Percentiles rank a stretch among this genome's conserved stretches.
These are phyloP conservation scores for Ceratocystis eucalypticola DNA, from an alignment of 2,329 filamentous ascomycete genomes.

Conservation along the genomic window DNA sequence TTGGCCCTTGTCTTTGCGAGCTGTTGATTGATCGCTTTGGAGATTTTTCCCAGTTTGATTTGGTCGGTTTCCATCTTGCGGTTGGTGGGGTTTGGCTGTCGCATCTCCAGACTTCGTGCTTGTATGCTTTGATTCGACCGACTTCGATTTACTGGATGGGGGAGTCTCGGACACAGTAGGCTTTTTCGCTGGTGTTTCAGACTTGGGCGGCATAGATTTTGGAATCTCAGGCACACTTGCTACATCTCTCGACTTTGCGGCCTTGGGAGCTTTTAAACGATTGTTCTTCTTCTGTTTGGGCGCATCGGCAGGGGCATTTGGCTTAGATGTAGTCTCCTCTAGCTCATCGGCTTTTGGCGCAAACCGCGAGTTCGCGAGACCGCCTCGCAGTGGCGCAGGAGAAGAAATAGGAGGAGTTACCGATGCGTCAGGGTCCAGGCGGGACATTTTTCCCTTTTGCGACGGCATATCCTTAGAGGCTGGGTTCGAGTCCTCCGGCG, in stretches of 20 bases:
- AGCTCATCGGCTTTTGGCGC: constrained; percentile 19
- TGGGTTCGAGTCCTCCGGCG: not conserved
- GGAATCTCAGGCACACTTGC: constrained; percentile 14
- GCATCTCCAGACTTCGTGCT: not conserved
- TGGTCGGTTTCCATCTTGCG: not conserved
- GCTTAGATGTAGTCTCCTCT: constrained; percentile 12
- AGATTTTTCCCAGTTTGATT: not conserved
- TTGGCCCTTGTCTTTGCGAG: constrained; percentile 2
- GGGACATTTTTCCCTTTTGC: not conserved
- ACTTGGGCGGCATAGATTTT: not conserved
- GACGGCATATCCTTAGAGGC: not conserved
- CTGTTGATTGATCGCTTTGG: not conserved
- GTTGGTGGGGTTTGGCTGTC: not conserved
- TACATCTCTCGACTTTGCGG: constrained; percentile 4
- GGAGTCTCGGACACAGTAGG: not conserved
- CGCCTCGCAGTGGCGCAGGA: constrained; percentile 7
- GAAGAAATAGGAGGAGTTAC: constrained; percentile 14
- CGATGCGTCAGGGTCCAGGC: not conserved
- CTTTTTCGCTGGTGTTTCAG: not conserved
- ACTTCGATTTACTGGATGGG: not conserved
- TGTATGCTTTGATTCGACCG: not conserved
- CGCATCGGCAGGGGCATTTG: constrained; percentile 18
- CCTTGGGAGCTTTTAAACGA: constrained; percentile 13
- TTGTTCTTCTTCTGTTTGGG: constrained; percentile 13
- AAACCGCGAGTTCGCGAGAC: constrained; percentile 15